These are phyloP conservation scores for Nyssa sinensis DNA, from an alignment of 148 eudicot genomes.

Conservation along the genomic window DNA sequence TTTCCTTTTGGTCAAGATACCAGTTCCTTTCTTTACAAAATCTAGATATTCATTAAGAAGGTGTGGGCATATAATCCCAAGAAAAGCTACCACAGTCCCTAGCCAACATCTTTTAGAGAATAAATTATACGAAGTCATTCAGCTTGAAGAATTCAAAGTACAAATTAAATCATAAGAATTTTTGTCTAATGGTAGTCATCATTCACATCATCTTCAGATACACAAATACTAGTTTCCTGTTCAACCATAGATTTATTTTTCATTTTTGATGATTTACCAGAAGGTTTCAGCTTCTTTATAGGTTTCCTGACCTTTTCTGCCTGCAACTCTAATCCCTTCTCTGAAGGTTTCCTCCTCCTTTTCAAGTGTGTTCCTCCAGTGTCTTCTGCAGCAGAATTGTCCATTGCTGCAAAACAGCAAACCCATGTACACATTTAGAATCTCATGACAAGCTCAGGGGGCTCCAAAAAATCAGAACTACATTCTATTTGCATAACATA, in stretches of 20 bases:
- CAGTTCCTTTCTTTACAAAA: no score
- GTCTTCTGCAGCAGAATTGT: constrained; percentile 70
- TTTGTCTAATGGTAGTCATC: constrained; percentile 20
- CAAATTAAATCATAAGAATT: neutral
- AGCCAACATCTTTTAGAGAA: neutral
- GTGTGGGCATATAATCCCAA: neutral
- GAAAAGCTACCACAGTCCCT: neutral
- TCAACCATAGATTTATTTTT: constrained; percentile 21
- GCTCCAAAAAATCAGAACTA: neutral
- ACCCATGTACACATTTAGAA: neutral
- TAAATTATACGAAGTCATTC: neutral
- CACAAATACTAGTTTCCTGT: constrained; percentile 23
- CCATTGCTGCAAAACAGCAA: constrained; percentile 39
- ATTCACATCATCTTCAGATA: constrained; percentile 25
- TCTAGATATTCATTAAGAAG: neutral
- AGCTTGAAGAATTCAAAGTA: neutral
- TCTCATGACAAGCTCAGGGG: neutral
- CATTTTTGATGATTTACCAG: constrained; percentile 30
- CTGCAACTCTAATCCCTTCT: constrained; percentile 68
- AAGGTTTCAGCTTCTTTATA: constrained; percentile 32
- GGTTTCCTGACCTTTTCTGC: constrained; percentile 68
- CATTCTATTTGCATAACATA: neutral
- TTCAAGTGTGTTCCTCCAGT: constrained; percentile 50
- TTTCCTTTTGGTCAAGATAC: no score
- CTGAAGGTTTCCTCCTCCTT: constrained; percentile 83